These are phyloP conservation scores for Huntiella bhutanensis DNA, from an alignment of 2,329 filamentous ascomycete species.

Conservation along the genomic window DNA sequence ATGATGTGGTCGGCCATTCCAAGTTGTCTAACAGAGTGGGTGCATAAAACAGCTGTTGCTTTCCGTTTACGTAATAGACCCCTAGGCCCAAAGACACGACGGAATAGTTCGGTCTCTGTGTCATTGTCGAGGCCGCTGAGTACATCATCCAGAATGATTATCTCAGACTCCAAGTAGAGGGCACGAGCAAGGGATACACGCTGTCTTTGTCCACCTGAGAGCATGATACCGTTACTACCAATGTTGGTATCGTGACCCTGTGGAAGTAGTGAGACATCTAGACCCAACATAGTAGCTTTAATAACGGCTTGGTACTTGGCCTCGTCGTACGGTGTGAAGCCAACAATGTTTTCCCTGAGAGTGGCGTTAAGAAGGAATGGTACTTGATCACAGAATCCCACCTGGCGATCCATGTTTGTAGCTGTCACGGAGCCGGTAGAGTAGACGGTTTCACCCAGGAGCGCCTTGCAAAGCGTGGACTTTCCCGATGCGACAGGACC, in stretches of 20 bases:
- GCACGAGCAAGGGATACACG: slow-evolving; percentile 25
- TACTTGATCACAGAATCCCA: slow-evolving; percentile 19
- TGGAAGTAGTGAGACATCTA: slow-evolving; percentile 18
- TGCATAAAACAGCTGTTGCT: slow-evolving; percentile 24
- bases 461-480: slow-evolving; percentile 19
- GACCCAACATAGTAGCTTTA: slow-evolving; percentile 18
- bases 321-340: slow-evolving; percentile 17
- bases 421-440: slow-evolving; percentile 12
- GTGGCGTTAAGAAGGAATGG: slow-evolving; percentile 20
- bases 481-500: slow-evolving; percentile 23
- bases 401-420: background rate
- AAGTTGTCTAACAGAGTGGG: slow-evolving; percentile 18
- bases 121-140: slow-evolving; percentile 26
- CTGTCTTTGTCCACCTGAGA: slow-evolving; percentile 25
- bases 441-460: slow-evolving; percentile 18
- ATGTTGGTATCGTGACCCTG: slow-evolving; percentile 21
- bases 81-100: slow-evolving; percentile 22
- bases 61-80: slow-evolving; percentile 22
- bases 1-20: slow-evolving; percentile 27
- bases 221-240: slow-evolving; percentile 23
- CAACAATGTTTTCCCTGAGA: slow-evolving; percentile 22
- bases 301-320: slow-evolving; percentile 20
- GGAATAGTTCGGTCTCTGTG: slow-evolving; percentile 26
- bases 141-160: slow-evolving; percentile 27
- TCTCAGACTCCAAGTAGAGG: slow-evolving; percentile 21